Percentiles rank a stretch among this genome's conserved stretches.
These are phyloP conservation scores for Megacollybia marginata DNA, from an alignment of 768 basidiomycete species.

Conservation along the genomic window DNA sequence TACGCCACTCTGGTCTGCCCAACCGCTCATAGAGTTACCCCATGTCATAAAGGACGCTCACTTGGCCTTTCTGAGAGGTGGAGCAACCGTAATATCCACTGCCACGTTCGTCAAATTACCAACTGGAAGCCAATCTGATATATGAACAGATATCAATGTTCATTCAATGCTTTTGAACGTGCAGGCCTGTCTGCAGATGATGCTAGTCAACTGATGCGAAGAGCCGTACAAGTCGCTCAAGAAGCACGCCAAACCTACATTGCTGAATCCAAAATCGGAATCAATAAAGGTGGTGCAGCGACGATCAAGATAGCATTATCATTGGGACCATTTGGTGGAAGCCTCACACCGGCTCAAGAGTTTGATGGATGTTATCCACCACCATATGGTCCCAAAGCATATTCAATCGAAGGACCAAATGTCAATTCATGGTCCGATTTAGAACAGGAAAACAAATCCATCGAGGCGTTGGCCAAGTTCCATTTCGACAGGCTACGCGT, in stretches of 20 bases:
- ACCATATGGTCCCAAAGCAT: conserved; percentile 57
- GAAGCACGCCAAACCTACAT: conserved; percentile 34
- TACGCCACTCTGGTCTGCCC: conserved; percentile 67
- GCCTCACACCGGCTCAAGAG: conserved; percentile 58
- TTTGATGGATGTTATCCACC: conserved; percentile 72
- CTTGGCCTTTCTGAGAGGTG: conserved; percentile 53
- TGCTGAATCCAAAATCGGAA: conserved; percentile 9
- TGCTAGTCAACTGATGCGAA: conserved; percentile 42
- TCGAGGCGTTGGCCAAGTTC: conserved; percentile 49
- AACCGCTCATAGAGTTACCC: conserved; percentile 46
- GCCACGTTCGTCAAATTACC: conserved; percentile 42
- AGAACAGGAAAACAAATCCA: conserved; percentile 27
- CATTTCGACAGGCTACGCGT: conserved; percentile 55
- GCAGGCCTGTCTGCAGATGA: conserved; percentile 40
- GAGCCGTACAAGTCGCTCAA: conserved; percentile 42
- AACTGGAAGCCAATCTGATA: no score
- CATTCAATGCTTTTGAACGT: conserved; percentile 42
- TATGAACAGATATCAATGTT: conserved; percentile 55
- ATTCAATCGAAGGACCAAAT: conserved; percentile 24
- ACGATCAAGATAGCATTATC: conserved; percentile 53
- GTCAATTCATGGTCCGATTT: conserved; percentile 33
- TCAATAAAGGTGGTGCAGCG: conserved; percentile 9
- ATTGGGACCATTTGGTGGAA: conserved; percentile 70
- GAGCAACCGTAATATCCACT: conserved; percentile 60
- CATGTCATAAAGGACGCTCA: conserved; percentile 53